Conservation (phyloP, 768 basidiomycete genomes). For the Mycena crocata region DNA sequence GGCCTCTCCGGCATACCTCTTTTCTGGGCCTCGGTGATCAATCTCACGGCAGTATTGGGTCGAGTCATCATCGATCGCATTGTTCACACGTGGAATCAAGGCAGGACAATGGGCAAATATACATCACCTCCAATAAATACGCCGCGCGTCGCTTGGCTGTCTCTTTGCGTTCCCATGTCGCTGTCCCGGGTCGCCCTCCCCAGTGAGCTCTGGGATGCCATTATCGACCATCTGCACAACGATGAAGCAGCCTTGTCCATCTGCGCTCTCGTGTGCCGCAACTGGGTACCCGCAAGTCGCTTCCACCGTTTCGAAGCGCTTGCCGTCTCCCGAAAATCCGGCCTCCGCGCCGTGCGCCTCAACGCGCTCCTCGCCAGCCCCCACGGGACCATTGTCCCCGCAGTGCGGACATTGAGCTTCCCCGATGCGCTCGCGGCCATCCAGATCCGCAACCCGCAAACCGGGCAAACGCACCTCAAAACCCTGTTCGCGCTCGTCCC, state of each 20-base stretch:
- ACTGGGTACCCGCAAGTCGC: conserved; percentile 43
- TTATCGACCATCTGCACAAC: conserved; percentile 47
- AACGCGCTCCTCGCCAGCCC: conserved; percentile 22
- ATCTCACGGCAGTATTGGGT: conserved; percentile 13
- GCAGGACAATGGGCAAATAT: conserved; percentile 15
- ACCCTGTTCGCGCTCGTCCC: conserved; percentile 24
- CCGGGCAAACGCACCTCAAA: not conserved
- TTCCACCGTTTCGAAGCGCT: conserved; percentile 42
- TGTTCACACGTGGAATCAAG: conserved; percentile 24
- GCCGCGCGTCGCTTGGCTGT: not conserved
- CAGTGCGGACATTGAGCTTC: conserved; percentile 12
- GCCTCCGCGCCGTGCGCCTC: conserved; percentile 5
- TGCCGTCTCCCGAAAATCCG: conserved; percentile 13
- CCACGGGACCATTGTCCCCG: conserved; percentile 11
- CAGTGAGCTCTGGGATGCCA: conserved; percentile 44
- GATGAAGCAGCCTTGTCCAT: conserved; percentile 36
- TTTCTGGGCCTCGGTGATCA: not conserved
- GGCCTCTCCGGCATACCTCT: too few species aligned
- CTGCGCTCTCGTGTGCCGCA: conserved; percentile 39
- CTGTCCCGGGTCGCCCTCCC: conserved; percentile 32
- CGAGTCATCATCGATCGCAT: conserved; percentile 11
- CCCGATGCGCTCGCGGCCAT: conserved; percentile 12
- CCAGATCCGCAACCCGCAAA: not conserved
- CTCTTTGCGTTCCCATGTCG: conserved; percentile 7
- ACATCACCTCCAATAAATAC: not conserved